Evolutionary conservation across 164 flowering plant genomes (phyloP).

Genomic region (Stephania cephalantha): DNA sequence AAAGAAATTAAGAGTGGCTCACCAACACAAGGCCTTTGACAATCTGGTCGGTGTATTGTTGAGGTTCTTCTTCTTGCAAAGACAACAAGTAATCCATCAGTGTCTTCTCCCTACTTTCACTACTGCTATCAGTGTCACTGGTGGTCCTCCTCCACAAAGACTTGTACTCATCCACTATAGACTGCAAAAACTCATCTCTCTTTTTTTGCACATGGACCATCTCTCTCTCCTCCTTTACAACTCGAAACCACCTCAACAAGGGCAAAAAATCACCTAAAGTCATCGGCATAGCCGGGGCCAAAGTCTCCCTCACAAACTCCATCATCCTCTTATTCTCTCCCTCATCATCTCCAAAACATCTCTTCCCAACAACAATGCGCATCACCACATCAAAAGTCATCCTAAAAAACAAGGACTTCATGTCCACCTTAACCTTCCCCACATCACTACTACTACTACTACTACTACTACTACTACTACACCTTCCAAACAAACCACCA

Average conservation of each 20-base stretch:
- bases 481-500: neutral
- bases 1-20: neutral
- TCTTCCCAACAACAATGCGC: slow-evolving; percentile 32
- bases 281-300: slow-evolving; percentile 4
- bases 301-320: slow-evolving; percentile 15
- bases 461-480: too few relatives aligned
- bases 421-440: slow-evolving; percentile 14
- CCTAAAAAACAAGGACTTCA: slow-evolving; percentile 9
- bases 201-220: neutral
- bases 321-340: slow-evolving; percentile 20
- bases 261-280: slow-evolving; percentile 19
- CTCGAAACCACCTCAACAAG: slow-evolving; percentile 19
- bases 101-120: slow-evolving; percentile 2
- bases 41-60: slow-evolving; percentile 21
- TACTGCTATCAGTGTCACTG: neutral
- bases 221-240: slow-evolving; percentile 8
- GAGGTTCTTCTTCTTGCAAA: slow-evolving; percentile 26
- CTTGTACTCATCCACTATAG: neutral
- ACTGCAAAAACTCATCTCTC: slow-evolving; percentile 14
- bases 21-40: slow-evolving; percentile 29
- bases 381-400: slow-evolving; percentile 22
- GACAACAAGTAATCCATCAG: slow-evolving; percentile 28
- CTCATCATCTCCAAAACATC: slow-evolving; percentile 18
- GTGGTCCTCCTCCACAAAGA: too few relatives aligned
- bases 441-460: neutral